phyloP scores from a whole-genome alignment of 2,329 filamentous ascomycete species.

The Fusarium sp. region DNA sequence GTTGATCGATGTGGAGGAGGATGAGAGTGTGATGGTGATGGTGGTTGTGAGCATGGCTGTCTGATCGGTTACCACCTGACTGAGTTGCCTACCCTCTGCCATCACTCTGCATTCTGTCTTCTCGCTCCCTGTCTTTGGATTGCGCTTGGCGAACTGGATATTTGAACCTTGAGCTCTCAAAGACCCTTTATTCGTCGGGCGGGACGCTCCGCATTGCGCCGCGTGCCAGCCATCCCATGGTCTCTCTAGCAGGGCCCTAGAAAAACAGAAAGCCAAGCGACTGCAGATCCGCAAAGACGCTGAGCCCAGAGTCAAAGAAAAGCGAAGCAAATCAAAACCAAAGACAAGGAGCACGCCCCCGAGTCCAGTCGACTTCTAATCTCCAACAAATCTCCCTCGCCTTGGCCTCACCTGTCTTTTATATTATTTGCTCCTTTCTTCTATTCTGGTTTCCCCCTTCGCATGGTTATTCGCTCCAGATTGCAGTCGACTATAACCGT shows the following conservation, averaged over 20 bases:
- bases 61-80: slow-evolving; percentile 39
- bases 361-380: slow-evolving; percentile 12
- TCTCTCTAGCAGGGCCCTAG: slow-evolving; percentile 15
- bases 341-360: slow-evolving; percentile 37
- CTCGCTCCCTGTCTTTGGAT: slow-evolving; percentile 5
- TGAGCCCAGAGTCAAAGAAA: slow-evolving; percentile 30
- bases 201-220: slow-evolving; percentile 41
- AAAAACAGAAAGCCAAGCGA: slow-evolving; percentile 35
- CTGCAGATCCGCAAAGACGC: slow-evolving; percentile 35
- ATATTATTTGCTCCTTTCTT: slow-evolving; percentile 8
- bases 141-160: slow-evolving; percentile 22
- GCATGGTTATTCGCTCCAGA: slow-evolving; percentile 2
- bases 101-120: slow-evolving; percentile 26
- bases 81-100: slow-evolving; percentile 17
- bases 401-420: slow-evolving; percentile 13
- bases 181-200: slow-evolving; percentile 36
- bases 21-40: slow-evolving; percentile 35
- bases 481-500: slow-evolving; percentile 11
- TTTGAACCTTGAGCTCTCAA: slow-evolving; percentile 12
- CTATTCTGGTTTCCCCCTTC: slow-evolving; percentile 1
- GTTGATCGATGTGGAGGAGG: slow-evolving; percentile 17
- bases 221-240: slow-evolving; percentile 40
- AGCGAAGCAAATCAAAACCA: slow-evolving; percentile 35
- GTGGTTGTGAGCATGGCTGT: slow-evolving; percentile 32
- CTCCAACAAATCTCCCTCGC: slow-evolving; percentile 29